A percentile compares a stretch with the other conserved stretches of the same genome.
These are phyloP conservation scores for Sugiyamaella qingdaonensis DNA, from an alignment of 805 yeast species.

Conservation along the genomic window DNA sequence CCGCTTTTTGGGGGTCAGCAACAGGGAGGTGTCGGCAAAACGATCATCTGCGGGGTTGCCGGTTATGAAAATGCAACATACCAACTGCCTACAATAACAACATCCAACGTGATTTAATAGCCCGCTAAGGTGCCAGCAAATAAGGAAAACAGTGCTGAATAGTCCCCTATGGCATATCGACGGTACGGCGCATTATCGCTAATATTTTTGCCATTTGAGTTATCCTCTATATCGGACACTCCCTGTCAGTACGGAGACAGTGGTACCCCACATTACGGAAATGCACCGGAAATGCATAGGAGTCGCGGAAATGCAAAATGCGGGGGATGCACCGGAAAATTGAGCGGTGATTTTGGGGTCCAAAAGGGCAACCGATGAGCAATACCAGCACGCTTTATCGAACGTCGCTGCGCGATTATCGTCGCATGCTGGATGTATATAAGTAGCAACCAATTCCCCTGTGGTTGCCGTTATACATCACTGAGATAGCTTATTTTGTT, in stretches of 20 bases:
- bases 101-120: neutral
- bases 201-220: neutral
- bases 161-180: neutral
- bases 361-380: neutral
- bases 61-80: too few species aligned
- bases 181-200: neutral
- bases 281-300: neutral
- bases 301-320: neutral
- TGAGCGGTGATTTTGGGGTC: neutral
- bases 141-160: neutral
- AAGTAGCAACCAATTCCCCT: neutral
- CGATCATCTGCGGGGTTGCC: too few species aligned
- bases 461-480: neutral
- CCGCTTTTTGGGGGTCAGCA: too few species aligned
- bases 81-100: neutral
- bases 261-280: neutral
- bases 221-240: neutral
- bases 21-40: too few species aligned
- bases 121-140: neutral
- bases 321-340: neutral
- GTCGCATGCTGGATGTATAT: too few species aligned
- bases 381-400: too few species aligned
- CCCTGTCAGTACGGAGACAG: neutral
- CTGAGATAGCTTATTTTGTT: neutral
- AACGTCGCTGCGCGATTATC: too few species aligned